A percentile compares a stretch with the other conserved stretches of the same genome.
Evolutionary conservation across 306 rosid genomes (phyloP).

Genomic region (Cucurbita maxima): DNA sequence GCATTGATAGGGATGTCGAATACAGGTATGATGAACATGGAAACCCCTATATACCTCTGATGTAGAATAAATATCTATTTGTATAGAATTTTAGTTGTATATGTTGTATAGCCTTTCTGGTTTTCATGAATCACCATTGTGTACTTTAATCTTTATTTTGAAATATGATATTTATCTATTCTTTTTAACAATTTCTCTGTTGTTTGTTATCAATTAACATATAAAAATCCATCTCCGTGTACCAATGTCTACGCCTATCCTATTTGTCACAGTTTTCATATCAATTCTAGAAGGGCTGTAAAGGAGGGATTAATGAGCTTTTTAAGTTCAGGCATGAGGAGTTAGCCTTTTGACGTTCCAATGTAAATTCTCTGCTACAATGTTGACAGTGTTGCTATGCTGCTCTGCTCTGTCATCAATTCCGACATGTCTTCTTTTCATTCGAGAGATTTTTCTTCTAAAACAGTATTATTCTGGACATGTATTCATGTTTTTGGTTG

Average conservation of each 20-base stretch:
- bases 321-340: background rate
- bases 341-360: background rate
- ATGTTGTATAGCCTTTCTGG: background rate
- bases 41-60: background rate
- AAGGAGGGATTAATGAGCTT: background rate
- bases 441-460: background rate
- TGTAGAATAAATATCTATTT: background rate
- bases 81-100: background rate
- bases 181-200: background rate
- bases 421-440: background rate
- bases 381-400: background rate
- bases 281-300: background rate
- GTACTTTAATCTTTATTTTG: background rate
- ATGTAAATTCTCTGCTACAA: background rate
- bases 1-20: background rate
- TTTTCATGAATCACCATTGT: no score
- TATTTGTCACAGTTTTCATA: background rate
- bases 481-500: background rate
- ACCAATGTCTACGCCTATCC: background rate
- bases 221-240: background rate
- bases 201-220: background rate
- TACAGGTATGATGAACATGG: conserved; percentile 6
- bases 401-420: background rate
- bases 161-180: background rate
- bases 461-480: background rate